Base-by-base conservation (phyloP, 2,329 filamentous ascomycete genomes). In the Sarocladiaceae sp. region DNA sequence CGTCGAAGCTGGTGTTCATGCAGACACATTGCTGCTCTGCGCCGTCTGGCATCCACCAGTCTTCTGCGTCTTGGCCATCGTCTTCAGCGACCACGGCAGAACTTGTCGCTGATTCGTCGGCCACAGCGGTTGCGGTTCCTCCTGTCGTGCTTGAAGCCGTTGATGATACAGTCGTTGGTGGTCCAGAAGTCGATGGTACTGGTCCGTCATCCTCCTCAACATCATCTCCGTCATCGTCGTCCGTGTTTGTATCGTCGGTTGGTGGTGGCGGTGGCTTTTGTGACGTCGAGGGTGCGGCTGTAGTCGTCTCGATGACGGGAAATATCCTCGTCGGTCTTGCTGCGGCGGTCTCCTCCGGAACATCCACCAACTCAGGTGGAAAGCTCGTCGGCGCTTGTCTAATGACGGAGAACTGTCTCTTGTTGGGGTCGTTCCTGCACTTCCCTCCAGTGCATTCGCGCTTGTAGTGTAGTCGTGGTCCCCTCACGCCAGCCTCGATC, bases 1-100 rank as follows among this genome's bases (percentile, higher is more conserved):
- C 71, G 42, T 73, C 61, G 50, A 73, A 73, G 56, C 71, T 73
- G 51, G 60, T 57, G 50, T 73, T 72, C 7, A 55, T 49, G 49
- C 71, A 73, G 3, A 71, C 66, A 50, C 71, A 73, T 13, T 62
- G 55, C 50, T 61, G 58, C 52, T 73, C 71, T 1, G 61, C 61
- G 15, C 59, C 58, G 25, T 55, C 55, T 8, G 52, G 47, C 18
- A 37, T 37, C 48, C 22, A 49, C 3, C 58, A 42, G 3, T 57
- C 52, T 18, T 50, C 35, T 25, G 15, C 31, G 59, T 54, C 1
- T 53, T 50, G 56, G 60, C 11, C 56, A 20, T 47, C 51, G 6
- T 23, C 22, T 7, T 35, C 37, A 18, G 50, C 50, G 10, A 11
- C 18, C 12, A 12, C 42, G 7, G 31, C 35, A 26, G 42, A 11